Base-by-base conservation (phyloP, 495 filamentous ascomycete genomes). In the Neurospora sp. region DNA sequence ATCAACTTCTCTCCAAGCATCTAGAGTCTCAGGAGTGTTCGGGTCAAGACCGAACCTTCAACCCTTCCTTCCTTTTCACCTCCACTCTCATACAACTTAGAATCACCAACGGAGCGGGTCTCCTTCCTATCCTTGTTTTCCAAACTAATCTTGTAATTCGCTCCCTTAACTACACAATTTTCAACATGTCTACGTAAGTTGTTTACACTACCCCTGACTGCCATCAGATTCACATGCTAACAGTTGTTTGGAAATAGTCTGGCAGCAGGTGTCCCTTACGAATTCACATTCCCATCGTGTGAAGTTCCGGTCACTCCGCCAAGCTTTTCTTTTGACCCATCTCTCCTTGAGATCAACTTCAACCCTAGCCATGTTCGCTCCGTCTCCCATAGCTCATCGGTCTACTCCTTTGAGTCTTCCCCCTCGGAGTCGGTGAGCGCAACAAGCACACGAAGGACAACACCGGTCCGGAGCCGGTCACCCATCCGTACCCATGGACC, bases 401-500 rank as follows among this genome's bases (percentile, higher is more conserved):
- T 80, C 75, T 87, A 82, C 76, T 87, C 85, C 69, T 84, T 88
- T 74, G 89, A 92, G 79, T 93, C 91, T 53, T 95, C 93, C 74
- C 92, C 93, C 72, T 92, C 91, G 81, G 92, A 91, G 75, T 88
- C 89, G 44, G 74, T 82, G 53, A 61, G 73, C 22, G 76, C 81
- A 11, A 72, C 78, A 68, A 85, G 88, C 82, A 94, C 93, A 35
- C 84, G 86, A 72, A 83, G 87, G 72, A 95, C 92, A 69, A 94
- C 91, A 41, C 93, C 94, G 22, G 85, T 85, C 61, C 83, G 88
- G 72, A 92, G 91, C 37, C 53, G 53, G 53, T 66, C 53, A 66
- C 94, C 94, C 71, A 89, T 94, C 76, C 86, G 91, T 35, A 90
- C 94, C 42, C 89, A 92, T 84, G 94, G 93, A 14, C 93, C 93